These are phyloP conservation scores for Ustilago loliicola DNA, from an alignment of 1,284 basidiomycete species.

Conservation along the genomic window DNA sequence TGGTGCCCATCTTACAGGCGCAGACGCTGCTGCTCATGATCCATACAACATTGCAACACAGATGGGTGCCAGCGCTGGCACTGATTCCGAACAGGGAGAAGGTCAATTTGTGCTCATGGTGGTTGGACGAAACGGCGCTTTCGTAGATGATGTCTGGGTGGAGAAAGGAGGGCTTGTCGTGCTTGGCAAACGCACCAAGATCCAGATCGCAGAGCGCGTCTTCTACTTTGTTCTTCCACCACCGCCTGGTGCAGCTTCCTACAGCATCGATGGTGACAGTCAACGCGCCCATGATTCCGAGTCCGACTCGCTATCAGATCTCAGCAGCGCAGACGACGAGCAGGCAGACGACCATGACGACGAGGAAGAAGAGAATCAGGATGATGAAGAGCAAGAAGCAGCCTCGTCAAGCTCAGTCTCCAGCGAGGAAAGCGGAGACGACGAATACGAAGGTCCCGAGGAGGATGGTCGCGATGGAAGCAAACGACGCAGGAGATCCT, in stretches of 20 bases:
- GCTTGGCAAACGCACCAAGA: conserved; percentile 80
- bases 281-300: conserved; percentile 42
- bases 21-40: conserved; percentile 30
- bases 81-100: conserved; percentile 71
- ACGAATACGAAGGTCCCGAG: conserved; percentile 29
- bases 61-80: conserved; percentile 20
- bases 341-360: conserved; percentile 20
- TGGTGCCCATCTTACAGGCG: conserved; percentile 26
- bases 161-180: conserved; percentile 84
- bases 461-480: conserved; percentile 16
- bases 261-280: conserved; percentile 32
- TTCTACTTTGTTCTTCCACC: conserved; percentile 93
- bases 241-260: conserved; percentile 27
- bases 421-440: conserved; percentile 27
- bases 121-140: conserved; percentile 93
- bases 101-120: conserved; percentile 90
- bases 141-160: conserved; percentile 96
- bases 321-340: conserved; percentile 54
- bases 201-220: conserved; percentile 96
- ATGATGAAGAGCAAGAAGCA: conserved; percentile 13
- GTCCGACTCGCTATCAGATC: conserved; percentile 52
- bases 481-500: conserved; percentile 29
- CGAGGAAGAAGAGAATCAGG: conserved; percentile 26
- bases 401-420: conserved; percentile 31
- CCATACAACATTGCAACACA: conserved; percentile 29